A percentile compares a stretch with the other conserved stretches of the same genome.
Evolutionary conservation across 306 rosid genomes (phyloP).

Genomic region (Trichosanthes truncata): DNA sequence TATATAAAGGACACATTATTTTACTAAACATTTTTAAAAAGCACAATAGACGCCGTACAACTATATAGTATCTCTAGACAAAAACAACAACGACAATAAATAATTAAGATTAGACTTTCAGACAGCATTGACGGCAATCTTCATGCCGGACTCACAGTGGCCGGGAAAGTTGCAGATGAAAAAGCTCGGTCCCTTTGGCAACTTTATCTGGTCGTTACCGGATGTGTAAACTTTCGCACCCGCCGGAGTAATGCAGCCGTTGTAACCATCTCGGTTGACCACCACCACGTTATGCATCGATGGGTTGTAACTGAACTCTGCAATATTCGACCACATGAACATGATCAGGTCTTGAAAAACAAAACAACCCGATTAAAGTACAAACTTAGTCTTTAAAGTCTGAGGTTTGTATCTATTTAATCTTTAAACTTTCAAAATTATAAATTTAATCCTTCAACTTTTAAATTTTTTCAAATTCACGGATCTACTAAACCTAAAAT

Average conservation of each 20-base stretch:
- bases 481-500: too few species aligned
- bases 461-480: too few species aligned
- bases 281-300: conserved; percentile 48
- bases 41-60: background rate
- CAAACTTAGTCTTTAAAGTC: too few species aligned
- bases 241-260: conserved; percentile 27
- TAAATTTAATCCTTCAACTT: too few species aligned
- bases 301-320: conserved; percentile 52
- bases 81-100: background rate
- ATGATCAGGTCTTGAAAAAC: too few species aligned
- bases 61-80: background rate
- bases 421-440: too few species aligned
- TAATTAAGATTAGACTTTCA: background rate
- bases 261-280: conserved; percentile 32
- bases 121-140: conserved; percentile 38
- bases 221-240: conserved; percentile 36
- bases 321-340: background rate
- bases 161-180: conserved; percentile 53
- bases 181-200: conserved; percentile 37
- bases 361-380: too few species aligned
- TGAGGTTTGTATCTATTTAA: too few species aligned
- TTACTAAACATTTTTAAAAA: background rate
- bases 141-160: conserved; percentile 61
- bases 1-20: background rate
- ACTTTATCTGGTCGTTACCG: conserved; percentile 44